Evolutionary conservation across 2,329 filamentous ascomycete genomes (phyloP).

Genomic region (Fusarium verticillioides): DNA sequence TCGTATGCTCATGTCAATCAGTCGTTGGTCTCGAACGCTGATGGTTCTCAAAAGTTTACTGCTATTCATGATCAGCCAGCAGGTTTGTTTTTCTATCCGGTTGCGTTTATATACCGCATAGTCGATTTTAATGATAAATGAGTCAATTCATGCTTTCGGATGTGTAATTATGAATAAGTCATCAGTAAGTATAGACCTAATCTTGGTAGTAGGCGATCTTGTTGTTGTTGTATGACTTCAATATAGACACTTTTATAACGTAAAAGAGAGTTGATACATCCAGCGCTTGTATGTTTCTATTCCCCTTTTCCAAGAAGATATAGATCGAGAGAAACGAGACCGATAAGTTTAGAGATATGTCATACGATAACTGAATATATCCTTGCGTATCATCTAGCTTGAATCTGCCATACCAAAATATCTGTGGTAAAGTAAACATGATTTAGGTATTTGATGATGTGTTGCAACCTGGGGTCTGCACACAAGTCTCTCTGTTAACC

Average conservation of each 20-base stretch:
- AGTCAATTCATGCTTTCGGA: background rate
- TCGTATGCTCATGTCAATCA: background rate
- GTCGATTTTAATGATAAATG: background rate
- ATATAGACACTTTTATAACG: background rate
- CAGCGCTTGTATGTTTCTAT: background rate
- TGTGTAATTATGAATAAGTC: background rate
- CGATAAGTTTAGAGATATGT: background rate
- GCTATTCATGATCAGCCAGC: background rate
- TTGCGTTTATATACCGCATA: conserved; percentile 21
- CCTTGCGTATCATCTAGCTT: background rate
- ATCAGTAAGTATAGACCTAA: background rate
- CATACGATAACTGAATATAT: background rate
- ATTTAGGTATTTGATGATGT: background rate
- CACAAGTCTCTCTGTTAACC: background rate
- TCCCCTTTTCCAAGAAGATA: background rate
- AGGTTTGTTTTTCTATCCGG: background rate
- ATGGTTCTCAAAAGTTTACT: background rate
- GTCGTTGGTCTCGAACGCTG: background rate
- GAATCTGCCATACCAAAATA: background rate
- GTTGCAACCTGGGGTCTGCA: background rate
- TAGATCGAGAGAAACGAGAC: background rate
- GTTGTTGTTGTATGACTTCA: background rate
- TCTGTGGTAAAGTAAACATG: background rate
- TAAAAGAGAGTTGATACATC: background rate
- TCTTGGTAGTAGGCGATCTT: background rate